phyloP scores from a whole-genome alignment of 108 stramenopile genomes.

The Hondaea fermentalgiana region DNA sequence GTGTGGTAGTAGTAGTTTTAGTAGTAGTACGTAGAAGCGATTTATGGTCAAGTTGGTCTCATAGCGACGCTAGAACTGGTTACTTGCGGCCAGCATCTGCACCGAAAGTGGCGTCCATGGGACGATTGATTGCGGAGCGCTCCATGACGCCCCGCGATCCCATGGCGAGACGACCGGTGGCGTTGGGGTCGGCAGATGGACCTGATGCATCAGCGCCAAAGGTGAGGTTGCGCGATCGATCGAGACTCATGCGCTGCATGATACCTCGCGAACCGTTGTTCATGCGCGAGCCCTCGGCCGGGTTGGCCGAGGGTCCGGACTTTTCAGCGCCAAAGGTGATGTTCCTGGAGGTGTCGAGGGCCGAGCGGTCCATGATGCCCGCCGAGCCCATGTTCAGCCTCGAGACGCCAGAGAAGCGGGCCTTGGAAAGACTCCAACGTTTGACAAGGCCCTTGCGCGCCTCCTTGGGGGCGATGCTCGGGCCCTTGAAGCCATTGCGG shows the following conservation, averaged over 20 bases:
- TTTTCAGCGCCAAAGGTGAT: slow-evolving; percentile 7
- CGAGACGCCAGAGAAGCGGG: neutral
- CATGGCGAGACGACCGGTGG: neutral
- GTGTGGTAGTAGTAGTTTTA: no score
- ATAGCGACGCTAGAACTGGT: no score
- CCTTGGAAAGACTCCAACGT: neutral
- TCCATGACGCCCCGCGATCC: neutral
- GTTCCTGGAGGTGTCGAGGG: neutral
- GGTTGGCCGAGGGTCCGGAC: neutral
- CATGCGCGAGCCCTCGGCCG: neutral
- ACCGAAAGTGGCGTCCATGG: slow-evolving; percentile 4
- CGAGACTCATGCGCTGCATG: neutral
- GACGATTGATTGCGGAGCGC: neutral
- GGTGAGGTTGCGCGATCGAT: neutral
- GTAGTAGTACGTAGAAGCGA: no score
- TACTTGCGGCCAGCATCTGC: neutral
- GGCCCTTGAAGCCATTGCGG: neutral
- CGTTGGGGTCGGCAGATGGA: neutral
- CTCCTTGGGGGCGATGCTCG: slow-evolving; percentile 11
- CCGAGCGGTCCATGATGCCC: neutral
- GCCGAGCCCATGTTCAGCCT: neutral
- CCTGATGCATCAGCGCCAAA: neutral
- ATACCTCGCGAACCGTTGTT: neutral
- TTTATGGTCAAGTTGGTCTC: no score
- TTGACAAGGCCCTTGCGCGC: neutral